phyloP scores from a whole-genome alignment of 1,284 basidiomycete genomes.

The Malassezia restricta region DNA sequence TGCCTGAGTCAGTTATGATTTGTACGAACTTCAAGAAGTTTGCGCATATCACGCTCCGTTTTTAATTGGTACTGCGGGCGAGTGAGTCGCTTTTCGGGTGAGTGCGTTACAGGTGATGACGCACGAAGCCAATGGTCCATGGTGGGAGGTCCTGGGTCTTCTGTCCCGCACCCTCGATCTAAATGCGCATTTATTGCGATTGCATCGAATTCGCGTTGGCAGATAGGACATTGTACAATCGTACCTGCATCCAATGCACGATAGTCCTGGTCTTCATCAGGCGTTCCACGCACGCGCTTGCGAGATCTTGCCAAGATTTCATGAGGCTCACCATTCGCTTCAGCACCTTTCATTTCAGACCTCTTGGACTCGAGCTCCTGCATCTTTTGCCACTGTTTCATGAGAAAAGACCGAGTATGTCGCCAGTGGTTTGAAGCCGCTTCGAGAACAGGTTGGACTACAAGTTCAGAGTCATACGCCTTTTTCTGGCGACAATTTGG shows the following conservation, averaged over 20 bases:
- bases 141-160: conserved; percentile 15
- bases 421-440: conserved; percentile 32
- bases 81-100: conserved; percentile 21
- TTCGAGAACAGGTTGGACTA: conserved; percentile 32
- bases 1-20: conserved; percentile 1
- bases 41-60: conserved; percentile 29
- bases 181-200: conserved; percentile 33
- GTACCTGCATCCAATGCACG: conserved; percentile 15
- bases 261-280: conserved; percentile 6
- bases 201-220: conserved; percentile 25
- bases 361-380: background rate
- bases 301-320: background rate
- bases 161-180: conserved; percentile 26
- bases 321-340: no score
- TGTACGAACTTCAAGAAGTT: conserved; percentile 20
- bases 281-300: conserved; percentile 14
- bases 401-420: conserved; percentile 13
- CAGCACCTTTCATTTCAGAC: background rate
- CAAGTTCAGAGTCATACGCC: conserved; percentile 34
- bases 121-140: conserved; percentile 2
- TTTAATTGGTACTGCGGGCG: conserved; percentile 34
- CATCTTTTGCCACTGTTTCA: background rate
- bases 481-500: conserved; percentile 41
- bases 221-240: conserved; percentile 32
- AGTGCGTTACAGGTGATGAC: conserved; percentile 3